Evolutionary conservation across 2,329 filamentous ascomycete species (phyloP), one percentile per base, ranked within the genome.

Genomic region (Exophiala sp.): DNA sequence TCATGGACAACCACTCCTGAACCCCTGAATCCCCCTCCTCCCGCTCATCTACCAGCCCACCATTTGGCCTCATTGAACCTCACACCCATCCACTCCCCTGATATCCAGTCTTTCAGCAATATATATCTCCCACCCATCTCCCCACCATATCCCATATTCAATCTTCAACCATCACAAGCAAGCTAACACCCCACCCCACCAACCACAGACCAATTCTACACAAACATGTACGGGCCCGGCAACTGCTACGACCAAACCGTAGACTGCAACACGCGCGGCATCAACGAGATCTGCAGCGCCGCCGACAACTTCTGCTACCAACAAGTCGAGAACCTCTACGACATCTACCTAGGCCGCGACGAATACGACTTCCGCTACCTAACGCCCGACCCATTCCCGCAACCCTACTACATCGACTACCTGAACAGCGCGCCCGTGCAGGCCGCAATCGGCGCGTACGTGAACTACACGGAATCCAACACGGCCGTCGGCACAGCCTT

Each of bases 161-260:
- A n/a, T n/a, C n/a, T n/a, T n/a, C n/a, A n/a, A n/a, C n/a, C n/a
- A n/a, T n/a, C n/a, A n/a, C n/a, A n/a, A n/a, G n/a, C n/a, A n/a
- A 29, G 11, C 34, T 37, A 37, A 37, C 34, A 18, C 19, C 24
- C 24, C 24, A 6, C 24, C 10, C 10, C 10, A 6, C 7, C 9
- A 14, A 11, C 4, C 16, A 9, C 23, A 56, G 65, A 78, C 77
- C 61, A 70, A 66, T 8, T 70, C 73, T 79, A 78, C 68, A 80
- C 82, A 65, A 76, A 75, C 57, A 62, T 82, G 24, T 83, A 81
- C 60, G 80, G 79, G 1, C 60, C 69, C 1, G 80, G 80, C 24
- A 82, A 82, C 63, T 83, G 81, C 63, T 63, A 77, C 21, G 79
- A 82, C 59, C 71, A 72, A 48, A 73, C 77, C n/a, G 66, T 71